Base-by-base conservation (phyloP, 2,329 filamentous ascomycete genomes). In the Neofusicoccum umdonicola region DNA sequence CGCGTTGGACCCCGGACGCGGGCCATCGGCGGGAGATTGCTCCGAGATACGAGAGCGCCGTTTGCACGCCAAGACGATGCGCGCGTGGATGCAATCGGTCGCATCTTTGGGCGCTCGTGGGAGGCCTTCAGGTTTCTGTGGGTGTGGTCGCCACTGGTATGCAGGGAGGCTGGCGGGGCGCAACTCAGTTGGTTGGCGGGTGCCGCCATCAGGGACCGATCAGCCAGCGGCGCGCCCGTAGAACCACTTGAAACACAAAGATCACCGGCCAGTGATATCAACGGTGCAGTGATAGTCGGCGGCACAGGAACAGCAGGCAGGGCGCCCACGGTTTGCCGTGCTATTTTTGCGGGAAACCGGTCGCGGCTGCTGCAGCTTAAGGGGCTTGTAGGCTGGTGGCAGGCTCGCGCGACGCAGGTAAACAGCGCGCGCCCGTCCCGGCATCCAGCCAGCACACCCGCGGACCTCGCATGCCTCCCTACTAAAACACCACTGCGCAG, bases 401-500 rank as follows among this genome's bases (percentile, higher is more conserved):
- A 42, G 52, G 17, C 17, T 39, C 52, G 34, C 17, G 35, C 22
- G 37, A n/a, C 35, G 15, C 37, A 44, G 3, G 56, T 60, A 47
- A 47, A 60, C 56, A 60, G 54, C 39, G 54, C 54, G 54, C 52
- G 39, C 51, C 47, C 47, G 37, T 15, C 41, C 44, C 27, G 56
- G 34, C 56, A 22, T 19, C n/a, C 12, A 3, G 31, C 50, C 17
- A 52, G 35, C 56, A 60, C 41, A 60, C 57, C 42, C 11, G 54
- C 54, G 22, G 39, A 17, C 54, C 22, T 44, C 39, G 19, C 54
- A 58, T 58, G 39, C 56, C 56, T 60, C 56, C 56, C 56, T 60
- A 60, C 56, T 47, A 60, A 60, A 60, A 45, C 41, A 47, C 56
- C 41, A 60, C 56, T 60, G 56, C 56, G 56, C 56, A 60, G 56